Evolutionary conservation across 2,329 filamentous ascomycete species (phyloP), one percentile per base, ranked within the genome.

Genomic region (Aspergillus sp.): DNA sequence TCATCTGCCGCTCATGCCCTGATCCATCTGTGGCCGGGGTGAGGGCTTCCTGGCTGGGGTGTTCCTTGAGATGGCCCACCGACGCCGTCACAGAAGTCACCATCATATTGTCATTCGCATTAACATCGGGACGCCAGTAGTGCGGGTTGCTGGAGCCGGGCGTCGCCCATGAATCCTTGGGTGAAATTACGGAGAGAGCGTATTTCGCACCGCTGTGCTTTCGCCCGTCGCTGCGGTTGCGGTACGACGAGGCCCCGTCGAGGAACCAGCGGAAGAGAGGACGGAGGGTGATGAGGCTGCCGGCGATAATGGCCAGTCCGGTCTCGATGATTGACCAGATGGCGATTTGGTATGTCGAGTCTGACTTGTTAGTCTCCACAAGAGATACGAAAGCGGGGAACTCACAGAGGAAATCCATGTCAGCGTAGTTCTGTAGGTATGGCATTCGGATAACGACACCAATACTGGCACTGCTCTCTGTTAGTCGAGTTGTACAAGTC

Each of bases 301-400:
- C 68, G 3, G 69, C 80, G 3, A 70, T 72, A 51, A 79, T 77
- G 17, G 74, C 70, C 4, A 73, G 63, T 9, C 70, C 68, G 3
- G 66, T 66, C 60, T 73, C 70, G 42, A 72, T 56, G 17, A 69
- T 63, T 15, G 70, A 72, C 69, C 69, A 73, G 34, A 78, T 75
- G 45, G 74, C 70, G 47, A 79, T 74, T 77, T 78, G 57, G 73
- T 73, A 57, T 3, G 79, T 80, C 47, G 78, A 73, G 61, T 71
- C 75, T 74, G 13, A 3, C 7, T 5, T 15, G 67, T 73, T 27
- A 55, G 20, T 20, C 20, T 20, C 3, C 3, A 20, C 20, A 20
- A 1, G 2, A 20, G 20, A 20, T 20, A 20, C 20, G 3, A 20
- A 20, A 20, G 3, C 20, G 20, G 20, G 20, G 20, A 20, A 20